Base-by-base conservation (phyloP, 495 filamentous ascomycete genomes). In the Cryomyces antarcticus region DNA sequence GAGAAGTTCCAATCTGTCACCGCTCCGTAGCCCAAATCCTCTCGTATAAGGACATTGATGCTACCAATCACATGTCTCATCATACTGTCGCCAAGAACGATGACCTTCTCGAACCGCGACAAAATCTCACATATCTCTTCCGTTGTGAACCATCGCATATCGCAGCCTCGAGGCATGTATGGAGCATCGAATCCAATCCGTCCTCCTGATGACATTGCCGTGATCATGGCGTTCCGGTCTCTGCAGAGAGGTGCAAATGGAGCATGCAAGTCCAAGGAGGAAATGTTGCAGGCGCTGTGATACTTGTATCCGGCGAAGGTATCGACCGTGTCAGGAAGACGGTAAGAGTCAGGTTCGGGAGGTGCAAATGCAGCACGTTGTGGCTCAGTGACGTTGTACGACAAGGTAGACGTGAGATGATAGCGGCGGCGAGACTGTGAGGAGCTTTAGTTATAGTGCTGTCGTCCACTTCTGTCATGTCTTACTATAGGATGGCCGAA, bases 1-100 rank as follows among this genome's bases (percentile, higher is more conserved):
- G 57, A 50, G 41, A 71, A 70, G 42, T 70, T 70, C 67, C 68
- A 70, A 50, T 69, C 57, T 5, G 67, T 71, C 7, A 70, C 67
- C 37, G 64, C 68, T 24, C 67, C 68, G 39, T 68, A 71, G 28
- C 67, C 67, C 39, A 71, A 41, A 49, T 71, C 62, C 48, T 65
- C 62, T 24, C 68, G 54, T 31, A 71, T 46, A 30, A 70, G 43
- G 27, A 71, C 62, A 44, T 71, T 71, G 41, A 71, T 50, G 31
- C 64, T 66, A 9, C 67, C 68, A 38, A 70, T 63, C 10, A 70
- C 58, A 50, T 71, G 68, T 39, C 67, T 59, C 46, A 71, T 54
- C 68, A 71, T 71, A 35, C 65, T 69, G 48, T 71, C 68, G 28
- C 67, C 68, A 13, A 66, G 47, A 12, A 71, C 51, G 31, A 69